A percentile compares a stretch with the other conserved stretches of the same genome.
These are phyloP conservation scores for Lojkania enalia DNA, from an alignment of 2,329 filamentous ascomycete species.

Conservation along the genomic window DNA sequence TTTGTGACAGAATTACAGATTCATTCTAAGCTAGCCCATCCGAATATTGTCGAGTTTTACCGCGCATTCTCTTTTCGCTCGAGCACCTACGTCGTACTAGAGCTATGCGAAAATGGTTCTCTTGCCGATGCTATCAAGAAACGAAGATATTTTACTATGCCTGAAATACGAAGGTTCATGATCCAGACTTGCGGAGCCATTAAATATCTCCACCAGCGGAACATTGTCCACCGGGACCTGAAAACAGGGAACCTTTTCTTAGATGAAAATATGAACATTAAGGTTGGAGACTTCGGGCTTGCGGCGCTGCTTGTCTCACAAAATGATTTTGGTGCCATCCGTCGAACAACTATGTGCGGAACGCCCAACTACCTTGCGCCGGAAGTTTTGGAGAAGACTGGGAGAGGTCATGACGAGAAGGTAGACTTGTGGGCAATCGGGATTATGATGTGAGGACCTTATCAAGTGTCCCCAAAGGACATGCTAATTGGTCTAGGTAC, in stretches of 20 bases:
- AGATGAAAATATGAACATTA: constrained; percentile 93
- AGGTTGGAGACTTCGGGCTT: constrained; percentile 95
- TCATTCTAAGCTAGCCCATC: constrained; percentile 95
- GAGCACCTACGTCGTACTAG: constrained; percentile 90
- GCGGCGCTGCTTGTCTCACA: constrained; percentile 90
- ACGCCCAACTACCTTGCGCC: constrained; percentile 98
- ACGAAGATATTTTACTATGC: constrained; percentile 85
- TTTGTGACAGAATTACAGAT: constrained; percentile 89
- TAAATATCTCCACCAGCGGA: constrained; percentile 95
- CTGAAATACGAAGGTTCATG: constrained; percentile 90
- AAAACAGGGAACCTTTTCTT: constrained; percentile 99
- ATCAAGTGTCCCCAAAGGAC: constrained; percentile 8
- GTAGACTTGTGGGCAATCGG: constrained; percentile 93
- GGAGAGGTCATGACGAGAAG: constrained; percentile 35
- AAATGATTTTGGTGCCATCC: constrained; percentile 77
- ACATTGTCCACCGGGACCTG: constrained; percentile 93
- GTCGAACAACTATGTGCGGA: constrained; percentile 91
- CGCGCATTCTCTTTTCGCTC: constrained; percentile 88
- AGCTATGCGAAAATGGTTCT: constrained; percentile 92
- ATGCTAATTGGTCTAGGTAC: constrained; percentile 61
- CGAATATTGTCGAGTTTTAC: constrained; percentile 94
- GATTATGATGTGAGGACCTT: constrained; percentile 77
- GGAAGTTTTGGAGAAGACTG: constrained; percentile 68
- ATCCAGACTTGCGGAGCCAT: constrained; percentile 95
- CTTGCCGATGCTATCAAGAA: constrained; percentile 98